A percentile compares a stretch with the other conserved stretches of the same genome.
Conservation (phyloP, 306 rosid species). For the Herpetospermum pedunculosum region DNA sequence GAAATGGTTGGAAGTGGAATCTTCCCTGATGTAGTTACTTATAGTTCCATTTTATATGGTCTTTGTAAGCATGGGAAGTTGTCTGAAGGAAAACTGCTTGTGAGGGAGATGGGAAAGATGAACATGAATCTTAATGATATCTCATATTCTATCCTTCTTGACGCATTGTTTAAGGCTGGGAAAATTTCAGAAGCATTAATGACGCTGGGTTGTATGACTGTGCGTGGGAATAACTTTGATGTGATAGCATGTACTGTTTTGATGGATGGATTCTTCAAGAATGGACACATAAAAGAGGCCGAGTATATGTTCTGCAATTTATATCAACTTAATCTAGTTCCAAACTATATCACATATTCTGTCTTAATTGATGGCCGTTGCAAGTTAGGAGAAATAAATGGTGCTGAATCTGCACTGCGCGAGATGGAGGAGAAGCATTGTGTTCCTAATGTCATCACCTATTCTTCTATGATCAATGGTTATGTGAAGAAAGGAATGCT, state of each 20-base stretch:
- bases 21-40: slow-evolving; percentile 65
- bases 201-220: slow-evolving; percentile 62
- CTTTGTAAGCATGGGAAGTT: slow-evolving; percentile 66
- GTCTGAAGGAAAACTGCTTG: slow-evolving; percentile 45
- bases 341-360: slow-evolving; percentile 61
- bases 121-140: slow-evolving; percentile 57
- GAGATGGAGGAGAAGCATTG: slow-evolving; percentile 47
- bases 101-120: slow-evolving; percentile 69
- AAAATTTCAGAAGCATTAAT: slow-evolving; percentile 47
- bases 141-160: slow-evolving; percentile 53
- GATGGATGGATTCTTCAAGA: slow-evolving; percentile 72
- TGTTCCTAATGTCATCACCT: slow-evolving; percentile 56
- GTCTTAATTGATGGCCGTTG: slow-evolving; percentile 59
- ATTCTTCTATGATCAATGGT: slow-evolving; percentile 68
- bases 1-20: slow-evolving; percentile 55
- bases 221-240: slow-evolving; percentile 63
- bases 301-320: slow-evolving; percentile 40
- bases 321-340: slow-evolving; percentile 40
- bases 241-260: slow-evolving; percentile 47
- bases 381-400: slow-evolving; percentile 55
- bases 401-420: slow-evolving; percentile 40
- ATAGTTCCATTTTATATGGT: slow-evolving; percentile 53
- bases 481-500: slow-evolving; percentile 72
- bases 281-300: slow-evolving; percentile 47
- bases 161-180: slow-evolving; percentile 51